Base-by-base conservation (phyloP, 129 eudicot genomes). In the Chrysanthemum lavandulifolium region DNA sequence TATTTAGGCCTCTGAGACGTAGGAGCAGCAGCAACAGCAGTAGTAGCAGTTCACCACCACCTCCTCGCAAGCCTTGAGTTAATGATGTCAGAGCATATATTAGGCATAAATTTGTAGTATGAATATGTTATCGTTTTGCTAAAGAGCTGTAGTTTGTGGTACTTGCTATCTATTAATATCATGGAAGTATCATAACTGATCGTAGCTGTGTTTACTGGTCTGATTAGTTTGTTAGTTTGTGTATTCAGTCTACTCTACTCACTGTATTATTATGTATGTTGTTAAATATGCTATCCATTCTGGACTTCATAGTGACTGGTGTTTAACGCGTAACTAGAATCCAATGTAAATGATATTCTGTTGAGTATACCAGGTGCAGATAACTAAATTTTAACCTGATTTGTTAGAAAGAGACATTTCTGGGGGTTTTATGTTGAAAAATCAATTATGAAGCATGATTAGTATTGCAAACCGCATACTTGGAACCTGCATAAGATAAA, bases 31-130 rank as follows among this genome's bases (percentile, higher is more conserved):
- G 81, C 12, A 85, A 85, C 76, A 85, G 84, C 61, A 88, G 94
- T 77, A 87, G 90, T 74, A 88, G 96, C 74, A 86, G 96, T n/a
- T 89, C 87, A 57, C 89, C 79, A 14, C 84, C 79, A 43, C 84
- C 82, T 14, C 86, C 91, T 47, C 87, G 84, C 21, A 86, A 83
- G 83, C 88, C 91, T 56, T 84, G 66, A 49, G 63, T 19, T 58
- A 58, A 15, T 55, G n/a, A 58, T 58, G 14, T 19, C 14, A 27
- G 23, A 58, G 33, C 33, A 3, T 58, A 58, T 58, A 58, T 19
- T 19, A 57, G 62, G 62, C 63, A 9, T 58, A 58, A 19, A 7
- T 10, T 9, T 57, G 1, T 57, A 8, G 62, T 1, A 57, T 57
- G 62, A 9, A 9, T 5, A 31, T 18, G 29, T 18, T 59, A 59